Evolutionary conservation across 495 filamentous ascomycete species (phyloP).

Genomic region (Aspergillus asperescens): DNA sequence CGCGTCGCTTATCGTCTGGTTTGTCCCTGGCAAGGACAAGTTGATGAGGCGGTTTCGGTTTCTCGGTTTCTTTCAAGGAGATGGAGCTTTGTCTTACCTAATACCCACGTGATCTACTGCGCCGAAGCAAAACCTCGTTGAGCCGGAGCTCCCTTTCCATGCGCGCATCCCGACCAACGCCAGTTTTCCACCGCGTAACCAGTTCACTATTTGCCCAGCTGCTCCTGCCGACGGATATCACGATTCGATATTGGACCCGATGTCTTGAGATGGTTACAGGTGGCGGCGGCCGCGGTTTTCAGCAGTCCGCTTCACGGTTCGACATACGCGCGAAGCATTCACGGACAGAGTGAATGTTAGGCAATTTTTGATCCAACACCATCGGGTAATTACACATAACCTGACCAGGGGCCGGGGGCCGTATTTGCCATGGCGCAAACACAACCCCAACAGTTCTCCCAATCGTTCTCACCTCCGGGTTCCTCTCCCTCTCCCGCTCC

Average conservation of each 20-base stretch:
- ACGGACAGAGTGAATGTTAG: constrained; percentile 21
- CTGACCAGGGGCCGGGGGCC: constrained; percentile 1
- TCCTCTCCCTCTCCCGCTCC: constrained; percentile 46
- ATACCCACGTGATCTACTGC: constrained; percentile 9
- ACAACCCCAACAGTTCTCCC: constrained; percentile 48
- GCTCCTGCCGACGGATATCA: neutral
- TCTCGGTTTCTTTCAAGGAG: neutral
- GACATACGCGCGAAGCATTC: constrained; percentile 34
- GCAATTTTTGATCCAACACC: constrained; percentile 10
- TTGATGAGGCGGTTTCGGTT: too few species aligned
- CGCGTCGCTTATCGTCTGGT: neutral
- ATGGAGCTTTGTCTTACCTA: constrained; percentile 7
- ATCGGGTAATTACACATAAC: neutral
- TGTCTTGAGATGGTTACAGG: constrained; percentile 43
- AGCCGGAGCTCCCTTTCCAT: constrained; percentile 24
- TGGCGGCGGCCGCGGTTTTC: constrained; percentile 38
- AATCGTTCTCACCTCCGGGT: constrained; percentile 52
- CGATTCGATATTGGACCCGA: constrained; percentile 20
- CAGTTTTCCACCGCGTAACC: constrained; percentile 13
- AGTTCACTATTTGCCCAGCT: neutral
- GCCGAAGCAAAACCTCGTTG: constrained; percentile 22
- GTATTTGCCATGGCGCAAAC: constrained; percentile 58
- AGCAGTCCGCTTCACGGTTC: constrained; percentile 40
- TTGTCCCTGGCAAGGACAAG: neutral
- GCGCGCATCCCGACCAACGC: constrained; percentile 14